Evolutionary conservation across 2,329 filamentous ascomycete species (phyloP).

Genomic region (Claviceps maximensis): DNA sequence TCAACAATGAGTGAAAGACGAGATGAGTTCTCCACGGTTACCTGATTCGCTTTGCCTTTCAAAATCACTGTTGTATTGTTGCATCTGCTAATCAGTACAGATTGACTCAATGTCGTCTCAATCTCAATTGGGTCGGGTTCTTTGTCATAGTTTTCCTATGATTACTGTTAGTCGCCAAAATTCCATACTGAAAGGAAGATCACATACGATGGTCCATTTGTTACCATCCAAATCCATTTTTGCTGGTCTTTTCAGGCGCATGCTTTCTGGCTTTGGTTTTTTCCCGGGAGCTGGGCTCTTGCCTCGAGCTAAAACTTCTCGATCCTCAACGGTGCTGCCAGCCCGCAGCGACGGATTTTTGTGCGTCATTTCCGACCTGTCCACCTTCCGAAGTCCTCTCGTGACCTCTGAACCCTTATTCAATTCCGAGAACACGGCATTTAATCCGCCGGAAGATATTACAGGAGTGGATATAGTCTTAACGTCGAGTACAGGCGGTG

Average conservation of each 20-base stretch:
- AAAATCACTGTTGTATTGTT: slow-evolving; percentile 82
- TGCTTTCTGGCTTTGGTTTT: slow-evolving; percentile 74
- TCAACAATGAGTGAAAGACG: slow-evolving; percentile 80
- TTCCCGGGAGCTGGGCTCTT: slow-evolving; percentile 84
- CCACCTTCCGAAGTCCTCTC: slow-evolving; percentile 79
- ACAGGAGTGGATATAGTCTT: slow-evolving; percentile 26
- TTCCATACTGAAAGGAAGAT: no score
- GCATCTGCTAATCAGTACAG: slow-evolving; percentile 83
- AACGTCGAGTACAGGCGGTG: slow-evolving; percentile 52
- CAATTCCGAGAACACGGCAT: slow-evolving; percentile 80
- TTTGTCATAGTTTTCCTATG: slow-evolving; percentile 80
- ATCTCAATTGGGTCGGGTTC: slow-evolving; percentile 62
- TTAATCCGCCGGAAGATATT: slow-evolving; percentile 49
- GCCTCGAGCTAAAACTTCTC: slow-evolving; percentile 41
- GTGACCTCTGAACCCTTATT: slow-evolving; percentile 87
- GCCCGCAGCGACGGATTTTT: slow-evolving; percentile 86
- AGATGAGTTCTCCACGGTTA: slow-evolving; percentile 82
- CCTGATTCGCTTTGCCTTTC: slow-evolving; percentile 90
- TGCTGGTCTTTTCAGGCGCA: slow-evolving; percentile 71
- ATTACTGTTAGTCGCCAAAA: slow-evolving; percentile 3
- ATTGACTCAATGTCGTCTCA: slow-evolving; percentile 70
- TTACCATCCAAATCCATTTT: slow-evolving; percentile 72
- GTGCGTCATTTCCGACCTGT: slow-evolving; percentile 93
- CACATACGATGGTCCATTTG: slow-evolving; percentile 76
- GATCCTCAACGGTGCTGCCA: slow-evolving; percentile 53